Evolutionary conservation across 148 eudicot species (phyloP).

Genomic region (Fagopyrum tataricum): DNA sequence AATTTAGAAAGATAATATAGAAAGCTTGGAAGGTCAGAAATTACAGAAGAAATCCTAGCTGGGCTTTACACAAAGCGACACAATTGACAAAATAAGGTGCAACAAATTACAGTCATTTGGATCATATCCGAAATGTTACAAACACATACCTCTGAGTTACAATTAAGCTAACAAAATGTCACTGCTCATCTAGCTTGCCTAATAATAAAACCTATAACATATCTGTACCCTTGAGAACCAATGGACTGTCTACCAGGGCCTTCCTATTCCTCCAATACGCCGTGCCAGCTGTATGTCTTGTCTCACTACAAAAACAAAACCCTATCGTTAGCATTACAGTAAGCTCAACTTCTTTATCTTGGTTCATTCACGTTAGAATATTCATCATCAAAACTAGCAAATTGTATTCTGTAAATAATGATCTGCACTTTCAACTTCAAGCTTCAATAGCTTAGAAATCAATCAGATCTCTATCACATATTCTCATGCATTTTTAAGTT

Average conservation of each 20-base stretch:
- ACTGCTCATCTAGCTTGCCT: not conserved
- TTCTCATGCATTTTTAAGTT: not conserved
- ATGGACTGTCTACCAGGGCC: slow-evolving; percentile 28
- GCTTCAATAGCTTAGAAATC: not conserved
- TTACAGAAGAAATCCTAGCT: not conserved
- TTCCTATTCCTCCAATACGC: slow-evolving; percentile 59
- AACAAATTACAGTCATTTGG: not conserved
- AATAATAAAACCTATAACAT: not conserved
- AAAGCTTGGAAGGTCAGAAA: not conserved
- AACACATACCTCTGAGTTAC: not conserved
- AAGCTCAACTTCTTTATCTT: not conserved
- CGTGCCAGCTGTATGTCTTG: slow-evolving; percentile 71
- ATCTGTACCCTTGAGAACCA: not conserved
- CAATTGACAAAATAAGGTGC: not conserved
- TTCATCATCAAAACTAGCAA: not conserved
- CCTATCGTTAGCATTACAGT: not conserved
- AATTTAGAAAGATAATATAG: not conserved
- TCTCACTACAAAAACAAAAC: slow-evolving; percentile 43
- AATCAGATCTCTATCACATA: not conserved
- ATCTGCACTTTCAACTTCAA: not conserved
- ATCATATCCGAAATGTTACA: not conserved
- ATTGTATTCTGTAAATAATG: not conserved
- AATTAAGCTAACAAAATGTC: not conserved
- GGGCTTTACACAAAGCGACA: not conserved
- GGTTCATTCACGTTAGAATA: not conserved